Percentiles rank a stretch among this genome's conserved stretches.
These are phyloP conservation scores for Trichophyton mentagrophytes DNA, from an alignment of 2,329 filamentous ascomycete genomes.

Conservation along the genomic window DNA sequence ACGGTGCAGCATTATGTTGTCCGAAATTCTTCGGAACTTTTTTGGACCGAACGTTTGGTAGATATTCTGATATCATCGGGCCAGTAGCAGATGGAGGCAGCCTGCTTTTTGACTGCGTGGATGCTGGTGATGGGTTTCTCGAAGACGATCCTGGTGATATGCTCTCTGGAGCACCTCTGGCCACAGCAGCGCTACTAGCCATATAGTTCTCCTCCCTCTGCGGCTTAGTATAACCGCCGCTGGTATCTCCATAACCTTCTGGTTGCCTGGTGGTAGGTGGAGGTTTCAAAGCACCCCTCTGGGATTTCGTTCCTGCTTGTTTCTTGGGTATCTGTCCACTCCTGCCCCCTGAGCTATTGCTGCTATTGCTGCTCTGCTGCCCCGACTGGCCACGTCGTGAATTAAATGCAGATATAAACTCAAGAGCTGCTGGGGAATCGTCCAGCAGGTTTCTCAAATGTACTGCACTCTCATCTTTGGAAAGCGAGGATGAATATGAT, in stretches of 20 bases:
- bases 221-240: slow-evolving; percentile 65
- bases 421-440: slow-evolving; percentile 61
- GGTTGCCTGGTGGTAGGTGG: slow-evolving; percentile 49
- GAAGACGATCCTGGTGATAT: slow-evolving; percentile 34
- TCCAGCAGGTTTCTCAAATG: slow-evolving; percentile 83
- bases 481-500: slow-evolving; percentile 64
- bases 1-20: slow-evolving; percentile 22
- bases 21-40: slow-evolving; percentile 39
- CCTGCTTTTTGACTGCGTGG: slow-evolving; percentile 25
- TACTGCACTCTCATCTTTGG: slow-evolving; percentile 63
- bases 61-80: slow-evolving; percentile 65
- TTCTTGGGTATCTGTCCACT: slow-evolving; percentile 12
- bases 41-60: slow-evolving; percentile 47
- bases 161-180: not conserved
- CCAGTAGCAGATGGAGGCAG: slow-evolving; percentile 57
- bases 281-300: slow-evolving; percentile 48
- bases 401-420: slow-evolving; percentile 66
- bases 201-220: slow-evolving; percentile 56
- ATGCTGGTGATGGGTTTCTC: slow-evolving; percentile 30
- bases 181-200: slow-evolving; percentile 39
- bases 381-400: slow-evolving; percentile 37
- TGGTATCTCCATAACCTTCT: slow-evolving; percentile 50
- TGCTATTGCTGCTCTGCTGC: slow-evolving; percentile 5
- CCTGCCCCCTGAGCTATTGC: slow-evolving; percentile 9
- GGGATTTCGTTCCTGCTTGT: slow-evolving; percentile 32